Evolutionary conservation across 805 yeast genomes (phyloP).

Genomic region (Blastobotrys attinorum): DNA sequence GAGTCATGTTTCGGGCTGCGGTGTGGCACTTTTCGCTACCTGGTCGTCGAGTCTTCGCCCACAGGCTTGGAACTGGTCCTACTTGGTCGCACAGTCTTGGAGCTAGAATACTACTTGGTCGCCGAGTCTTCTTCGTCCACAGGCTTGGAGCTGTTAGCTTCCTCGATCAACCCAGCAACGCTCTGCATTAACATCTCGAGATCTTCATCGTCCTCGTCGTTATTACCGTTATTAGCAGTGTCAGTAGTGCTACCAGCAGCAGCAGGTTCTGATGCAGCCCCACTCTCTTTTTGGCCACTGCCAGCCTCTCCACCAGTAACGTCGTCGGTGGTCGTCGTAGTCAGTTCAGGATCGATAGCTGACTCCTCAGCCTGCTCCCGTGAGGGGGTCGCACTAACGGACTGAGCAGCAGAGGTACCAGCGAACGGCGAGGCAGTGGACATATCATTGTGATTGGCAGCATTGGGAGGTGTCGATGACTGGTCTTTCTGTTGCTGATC

Average conservation of each 20-base stretch:
- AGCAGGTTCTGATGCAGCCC: conserved; percentile 1
- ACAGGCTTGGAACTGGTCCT: too few relatives aligned
- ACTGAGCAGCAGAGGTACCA: background rate
- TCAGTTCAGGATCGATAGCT: background rate
- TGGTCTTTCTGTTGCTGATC: background rate
- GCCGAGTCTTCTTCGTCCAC: background rate
- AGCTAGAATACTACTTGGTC: too few relatives aligned
- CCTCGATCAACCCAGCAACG: conserved; percentile 23
- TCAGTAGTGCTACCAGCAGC: background rate
- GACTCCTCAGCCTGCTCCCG: too few relatives aligned
- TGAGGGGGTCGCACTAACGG: too few relatives aligned
- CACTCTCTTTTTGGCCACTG: too few relatives aligned
- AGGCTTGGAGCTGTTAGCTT: background rate
- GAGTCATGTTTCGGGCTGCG: too few relatives aligned
- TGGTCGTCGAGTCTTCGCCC: too few relatives aligned
- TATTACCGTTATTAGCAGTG: conserved; percentile 3
- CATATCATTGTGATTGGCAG: too few relatives aligned
- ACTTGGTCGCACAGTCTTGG: too few relatives aligned
- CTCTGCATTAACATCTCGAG: conserved; percentile 22
- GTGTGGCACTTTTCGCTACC: too few relatives aligned
- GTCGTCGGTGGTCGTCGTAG: too few relatives aligned
- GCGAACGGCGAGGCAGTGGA: background rate
- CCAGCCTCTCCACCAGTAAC: background rate
- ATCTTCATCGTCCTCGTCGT: conserved; percentile 14
- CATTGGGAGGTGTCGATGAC: background rate